Base-by-base conservation (phyloP, 805 yeast genomes). In the Novakomyces olei region DNA sequence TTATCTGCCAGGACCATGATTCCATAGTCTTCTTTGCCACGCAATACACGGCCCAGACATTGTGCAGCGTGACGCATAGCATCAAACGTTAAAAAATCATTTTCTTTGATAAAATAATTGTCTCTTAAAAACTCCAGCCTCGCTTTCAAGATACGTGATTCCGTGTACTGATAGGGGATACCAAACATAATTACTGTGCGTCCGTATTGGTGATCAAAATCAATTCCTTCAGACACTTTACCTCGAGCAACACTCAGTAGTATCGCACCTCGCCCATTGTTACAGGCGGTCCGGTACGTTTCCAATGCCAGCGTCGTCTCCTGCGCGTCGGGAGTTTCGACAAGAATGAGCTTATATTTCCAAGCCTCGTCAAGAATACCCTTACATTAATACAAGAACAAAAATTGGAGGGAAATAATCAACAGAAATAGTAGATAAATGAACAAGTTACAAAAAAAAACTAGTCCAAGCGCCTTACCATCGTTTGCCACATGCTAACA, bases 31-130 rank as follows among this genome's bases (percentile, higher is more conserved):
- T 88, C 95, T 50, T 88, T 88, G 42, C 99, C 99, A 58, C 99
- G 69, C 40, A 88, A 58, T 34, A 88, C 98, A 49, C 99, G 70
- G 7, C 99, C 99, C 46, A 88, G 56, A 55, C 99, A 88, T 53
- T 88, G 99, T 0, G 99, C 96, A 3, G 96, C 99, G 56, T 88
- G 99, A 48, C 99, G 69, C 98, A 88, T 88, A 9, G 99, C 99
- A 54, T 88, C 99, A 61, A 88, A 88, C 7, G 96, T 83, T 25
- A 88, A 51, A 49, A 88, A 88, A 46, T 88, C 98, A 48, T 79
- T 81, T 46, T 88, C 98, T 40, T 80, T 65, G 35, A 88, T 85
- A 45, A 81, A 91, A 50, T 69, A 85, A 45, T 81, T 83, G 48
- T 88, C 96, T 41, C 96, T 62, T 50, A 88, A 54, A 46, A 88